Evolutionary conservation across 2,329 filamentous ascomycete genomes (phyloP).

Genomic region (Calonectria naviculata): DNA sequence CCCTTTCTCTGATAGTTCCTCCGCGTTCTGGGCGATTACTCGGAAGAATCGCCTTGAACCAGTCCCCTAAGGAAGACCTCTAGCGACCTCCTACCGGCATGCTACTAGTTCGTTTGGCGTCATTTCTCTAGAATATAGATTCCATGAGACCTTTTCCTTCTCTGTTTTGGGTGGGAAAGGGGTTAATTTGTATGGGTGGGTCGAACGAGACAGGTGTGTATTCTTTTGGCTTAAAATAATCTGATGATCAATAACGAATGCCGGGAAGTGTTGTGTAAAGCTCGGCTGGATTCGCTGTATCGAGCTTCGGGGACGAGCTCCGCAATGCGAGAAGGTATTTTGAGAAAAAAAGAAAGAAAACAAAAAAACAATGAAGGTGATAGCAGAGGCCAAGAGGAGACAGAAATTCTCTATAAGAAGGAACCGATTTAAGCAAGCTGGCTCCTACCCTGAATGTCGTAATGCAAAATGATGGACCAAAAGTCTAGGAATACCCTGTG

Average conservation of each 20-base stretch:
- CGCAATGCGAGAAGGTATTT: no score
- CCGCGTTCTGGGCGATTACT: conserved; percentile 61
- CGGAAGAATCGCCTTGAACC: conserved; percentile 59
- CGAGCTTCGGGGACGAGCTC: no score
- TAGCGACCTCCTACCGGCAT: conserved; percentile 4
- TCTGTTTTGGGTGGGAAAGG: not conserved
- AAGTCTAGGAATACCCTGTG: no score
- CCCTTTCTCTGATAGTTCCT: conserved; percentile 53
- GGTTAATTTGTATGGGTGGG: not conserved
- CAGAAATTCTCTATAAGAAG: no score
- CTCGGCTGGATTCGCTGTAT: no score
- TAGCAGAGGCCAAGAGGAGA: no score
- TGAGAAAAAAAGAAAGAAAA: no score
- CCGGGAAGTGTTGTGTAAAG: not conserved
- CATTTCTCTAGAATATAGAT: not conserved
- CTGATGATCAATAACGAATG: not conserved
- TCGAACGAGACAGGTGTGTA: not conserved
- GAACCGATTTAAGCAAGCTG: no score
- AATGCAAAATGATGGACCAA: no score
- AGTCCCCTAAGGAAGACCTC: conserved; percentile 48
- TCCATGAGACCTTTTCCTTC: not conserved
- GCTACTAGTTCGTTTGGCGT: not conserved
- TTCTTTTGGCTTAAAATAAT: not conserved
- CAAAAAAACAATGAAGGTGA: no score
- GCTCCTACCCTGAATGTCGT: not conserved